Evolutionary conservation across 2,329 filamentous ascomycete genomes (phyloP).

Genomic region (Ploettnerulaceae sp.): DNA sequence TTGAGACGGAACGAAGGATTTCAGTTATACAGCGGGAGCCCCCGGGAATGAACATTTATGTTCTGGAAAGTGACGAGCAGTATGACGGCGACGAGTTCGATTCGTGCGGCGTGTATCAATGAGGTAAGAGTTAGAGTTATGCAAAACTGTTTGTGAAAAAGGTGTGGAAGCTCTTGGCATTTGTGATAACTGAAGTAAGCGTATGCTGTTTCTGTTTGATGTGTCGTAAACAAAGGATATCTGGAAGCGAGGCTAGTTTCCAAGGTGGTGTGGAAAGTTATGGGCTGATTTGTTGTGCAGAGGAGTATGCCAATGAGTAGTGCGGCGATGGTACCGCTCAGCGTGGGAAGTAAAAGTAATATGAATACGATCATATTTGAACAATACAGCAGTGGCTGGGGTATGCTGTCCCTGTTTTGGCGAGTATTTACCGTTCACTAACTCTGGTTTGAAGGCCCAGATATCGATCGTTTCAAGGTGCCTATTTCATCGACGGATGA

Average conservation of each 20-base stretch:
- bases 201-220: too few species aligned
- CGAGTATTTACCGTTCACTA: background rate
- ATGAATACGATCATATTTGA: constrained; percentile 47
- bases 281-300: too few species aligned
- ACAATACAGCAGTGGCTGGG: constrained; percentile 38
- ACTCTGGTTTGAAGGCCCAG: constrained; percentile 37
- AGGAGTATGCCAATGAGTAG: constrained; percentile 43
- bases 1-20: constrained; percentile 41
- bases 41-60: constrained; percentile 41
- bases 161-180: constrained; percentile 45
- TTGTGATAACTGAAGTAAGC: constrained; percentile 47
- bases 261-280: too few species aligned
- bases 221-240: too few species aligned
- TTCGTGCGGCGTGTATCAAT: constrained; percentile 52
- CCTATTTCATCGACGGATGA: constrained; percentile 37
- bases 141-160: constrained; percentile 54
- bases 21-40: constrained; percentile 53
- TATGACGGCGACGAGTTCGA: constrained; percentile 43
- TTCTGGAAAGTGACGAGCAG: constrained; percentile 44
- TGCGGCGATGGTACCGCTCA: constrained; percentile 44
- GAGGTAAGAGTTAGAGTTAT: constrained; percentile 46
- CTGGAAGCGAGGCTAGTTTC: too few species aligned
- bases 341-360: too few species aligned
- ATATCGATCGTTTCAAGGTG: constrained; percentile 51
- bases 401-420: constrained; percentile 23